Evolutionary conservation across 2,329 filamentous ascomycete genomes (phyloP).

Genomic region (Aspergillus terreus): DNA sequence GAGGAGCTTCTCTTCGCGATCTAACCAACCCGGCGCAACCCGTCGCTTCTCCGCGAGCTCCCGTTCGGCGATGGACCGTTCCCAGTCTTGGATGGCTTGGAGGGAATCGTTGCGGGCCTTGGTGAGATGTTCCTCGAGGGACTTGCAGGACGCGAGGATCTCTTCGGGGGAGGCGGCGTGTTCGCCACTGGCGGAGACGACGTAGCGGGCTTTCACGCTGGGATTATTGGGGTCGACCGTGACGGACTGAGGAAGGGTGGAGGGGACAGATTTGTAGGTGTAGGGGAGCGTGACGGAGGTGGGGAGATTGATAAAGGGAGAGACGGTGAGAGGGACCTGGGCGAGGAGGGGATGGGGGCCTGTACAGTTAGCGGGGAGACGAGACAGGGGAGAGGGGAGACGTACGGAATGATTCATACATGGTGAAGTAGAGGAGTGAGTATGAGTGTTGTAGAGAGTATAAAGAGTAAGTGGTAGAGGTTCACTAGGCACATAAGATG

Average conservation of each 20-base stretch:
- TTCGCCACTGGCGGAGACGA: slow-evolving; percentile 72
- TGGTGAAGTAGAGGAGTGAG: slow-evolving; percentile 11
- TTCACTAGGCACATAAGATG: not conserved
- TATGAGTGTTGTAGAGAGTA: not conserved
- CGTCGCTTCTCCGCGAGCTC: slow-evolving; percentile 62
- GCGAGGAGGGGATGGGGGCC: slow-evolving; percentile 82
- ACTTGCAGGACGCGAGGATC: slow-evolving; percentile 76
- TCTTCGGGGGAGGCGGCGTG: slow-evolving; percentile 83
- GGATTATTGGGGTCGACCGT: slow-evolving; percentile 49
- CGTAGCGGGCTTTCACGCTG: slow-evolving; percentile 60
- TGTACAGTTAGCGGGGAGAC: slow-evolving; percentile 32
- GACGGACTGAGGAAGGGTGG: slow-evolving; percentile 73
- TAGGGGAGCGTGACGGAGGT: slow-evolving; percentile 89
- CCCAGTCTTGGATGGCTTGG: slow-evolving; percentile 63
- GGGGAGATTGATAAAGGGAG: slow-evolving; percentile 87
- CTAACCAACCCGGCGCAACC: slow-evolving; percentile 62
- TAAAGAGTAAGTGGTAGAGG: not conserved
- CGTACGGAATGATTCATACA: slow-evolving; percentile 46
- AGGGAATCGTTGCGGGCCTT: slow-evolving; percentile 66
- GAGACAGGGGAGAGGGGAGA: slow-evolving; percentile 4
- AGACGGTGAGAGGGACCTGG: slow-evolving; percentile 89
- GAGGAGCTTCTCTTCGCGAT: slow-evolving; percentile 58
- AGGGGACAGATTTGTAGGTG: slow-evolving; percentile 87
- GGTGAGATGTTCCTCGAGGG: slow-evolving; percentile 71
- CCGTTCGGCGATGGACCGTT: slow-evolving; percentile 57